Base-by-base conservation (phyloP, 192 early-diverging fungal genomes). In the Coemansia sp. region DNA sequence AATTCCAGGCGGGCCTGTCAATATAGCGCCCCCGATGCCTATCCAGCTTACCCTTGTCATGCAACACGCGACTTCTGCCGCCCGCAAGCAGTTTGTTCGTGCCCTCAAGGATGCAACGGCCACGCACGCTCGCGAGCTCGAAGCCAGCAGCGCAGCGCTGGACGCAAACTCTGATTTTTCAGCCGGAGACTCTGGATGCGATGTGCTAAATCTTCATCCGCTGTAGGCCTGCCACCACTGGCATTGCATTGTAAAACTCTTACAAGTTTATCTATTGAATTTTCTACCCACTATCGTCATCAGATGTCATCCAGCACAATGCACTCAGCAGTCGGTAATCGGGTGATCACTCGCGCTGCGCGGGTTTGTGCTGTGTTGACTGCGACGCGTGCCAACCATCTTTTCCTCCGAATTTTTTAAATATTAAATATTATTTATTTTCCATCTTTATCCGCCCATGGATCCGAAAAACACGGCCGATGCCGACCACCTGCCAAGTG, bases 11-110 rank as follows among this genome's bases (percentile, higher is more conserved):
- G 32, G 54, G 19, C 20, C 35, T 31, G 27, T 31, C 27, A 19
- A 72, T 17, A 29, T 38, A 0, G 56, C 65, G n/a, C 68, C 64
- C 20, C 35, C 41, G 14, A 58, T 61, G 12, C 59, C 70, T 6
- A 56, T 51, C 4, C 79, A 76, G 56, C 73, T 82, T 12, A 82
- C 79, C 25, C 79, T 81, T 40, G 79, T 81, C 29, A 81, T 81
- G 79, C 79, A 81, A 63, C 79, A 81, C 12, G 59, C 67, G 1
- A 66, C 69, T 0, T 81, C 79, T 6, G 60, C 53, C 7, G 46
- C 59, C 42, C 73, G 79, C 29, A 81, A 76, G 70, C 73, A 81
- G 67, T 81, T 81, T 72, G 79, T 81, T 11, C 62, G 70, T 29
- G 70, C 79, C 4, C 79, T 81, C 35, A 81, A 76, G 19, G 73